phyloP scores from a whole-genome alignment of 306 rosid species.

The Vigna mungo region DNA sequence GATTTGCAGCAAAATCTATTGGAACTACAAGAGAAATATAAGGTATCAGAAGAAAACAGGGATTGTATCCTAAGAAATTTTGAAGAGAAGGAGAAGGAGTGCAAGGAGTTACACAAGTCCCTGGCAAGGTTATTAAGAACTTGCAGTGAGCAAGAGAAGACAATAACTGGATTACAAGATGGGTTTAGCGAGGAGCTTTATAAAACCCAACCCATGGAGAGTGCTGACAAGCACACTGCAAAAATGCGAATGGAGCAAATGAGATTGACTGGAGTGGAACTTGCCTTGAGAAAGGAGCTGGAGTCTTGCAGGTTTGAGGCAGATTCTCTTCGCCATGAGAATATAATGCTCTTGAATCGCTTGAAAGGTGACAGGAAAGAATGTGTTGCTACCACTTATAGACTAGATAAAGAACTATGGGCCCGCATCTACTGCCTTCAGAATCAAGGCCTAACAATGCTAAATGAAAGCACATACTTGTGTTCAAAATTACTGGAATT shows the following conservation, averaged over 20 bases:
- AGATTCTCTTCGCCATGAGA: constrained; percentile 93
- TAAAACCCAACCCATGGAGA: constrained; percentile 59
- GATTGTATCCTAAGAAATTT: constrained; percentile 61
- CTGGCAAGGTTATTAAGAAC: constrained; percentile 75
- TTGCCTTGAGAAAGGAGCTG: constrained; percentile 77
- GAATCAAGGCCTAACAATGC: constrained; percentile 80
- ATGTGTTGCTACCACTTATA: constrained; percentile 63
- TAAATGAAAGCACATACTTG: constrained; percentile 71
- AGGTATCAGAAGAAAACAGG: constrained; percentile 64
- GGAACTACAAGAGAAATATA: constrained; percentile 70
- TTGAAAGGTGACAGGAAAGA: constrained; percentile 79
- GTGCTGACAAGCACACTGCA: constrained; percentile 58
- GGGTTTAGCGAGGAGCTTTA: constrained; percentile 57
- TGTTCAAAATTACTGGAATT: constrained; percentile 72
- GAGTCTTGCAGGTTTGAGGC: constrained; percentile 77
- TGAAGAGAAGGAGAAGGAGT: constrained; percentile 85
- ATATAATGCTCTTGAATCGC: constrained; percentile 69
- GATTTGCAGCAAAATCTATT: constrained; percentile 61
- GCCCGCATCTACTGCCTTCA: constrained; percentile 74
- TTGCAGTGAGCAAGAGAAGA: constrained; percentile 92
- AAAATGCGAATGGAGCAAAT: constrained; percentile 84
- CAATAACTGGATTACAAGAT: constrained; percentile 76
- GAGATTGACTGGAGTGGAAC: constrained; percentile 83
- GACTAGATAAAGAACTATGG: constrained; percentile 81
- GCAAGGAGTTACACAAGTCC: constrained; percentile 82